Base-by-base conservation (phyloP, 345 rosid genomes). In the Populus ilicifolia region DNA sequence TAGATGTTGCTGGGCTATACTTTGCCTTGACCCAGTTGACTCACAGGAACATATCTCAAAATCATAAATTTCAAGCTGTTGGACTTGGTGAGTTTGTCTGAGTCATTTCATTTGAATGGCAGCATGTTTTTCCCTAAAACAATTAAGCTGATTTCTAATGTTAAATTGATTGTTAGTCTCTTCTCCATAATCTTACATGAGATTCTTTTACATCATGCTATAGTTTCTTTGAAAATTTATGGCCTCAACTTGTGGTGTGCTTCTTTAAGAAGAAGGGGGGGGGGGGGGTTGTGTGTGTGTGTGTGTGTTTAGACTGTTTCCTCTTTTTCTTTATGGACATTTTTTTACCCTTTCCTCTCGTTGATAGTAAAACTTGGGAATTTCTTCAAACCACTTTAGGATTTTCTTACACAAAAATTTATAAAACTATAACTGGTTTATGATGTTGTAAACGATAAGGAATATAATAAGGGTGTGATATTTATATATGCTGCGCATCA, bases 21-120 rank as follows among this genome's bases (percentile, higher is more conserved):
- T 91, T 82, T 87, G 97, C 98, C 72, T 84, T 94, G 74, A 90
- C 98, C 30, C 97, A 93, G 85, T 85, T 94, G 82, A 91, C 97
- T 63, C 98, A 94, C 87, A 80, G 98, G 85, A 94, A 94, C 84
- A 94, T 94, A 79, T 94, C 98, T 62, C 98, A 93, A 75, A 93
- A 94, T 76, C 98, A 94, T 79, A 94, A 94, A 86, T 94, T 93
- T 85, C 99, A 95, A 76, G 98, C 99, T 50, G 96, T 95, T 80
- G 99, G 99, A 25, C 95, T 95, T 25, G 98, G 99, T 95, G 83
- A 79, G 95, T 83, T 30, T 84, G 72, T 65, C 54, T 16, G n/a
- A 33, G 59, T 72, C 59, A 35, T 73, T 73, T 78, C 36, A 67
- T 71, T 43, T 35, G 46, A 52, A 67, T 33, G 18, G 9, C 43